These are phyloP conservation scores for Cucurbita moschata DNA, from an alignment of 306 rosid species.

Conservation along the genomic window DNA sequence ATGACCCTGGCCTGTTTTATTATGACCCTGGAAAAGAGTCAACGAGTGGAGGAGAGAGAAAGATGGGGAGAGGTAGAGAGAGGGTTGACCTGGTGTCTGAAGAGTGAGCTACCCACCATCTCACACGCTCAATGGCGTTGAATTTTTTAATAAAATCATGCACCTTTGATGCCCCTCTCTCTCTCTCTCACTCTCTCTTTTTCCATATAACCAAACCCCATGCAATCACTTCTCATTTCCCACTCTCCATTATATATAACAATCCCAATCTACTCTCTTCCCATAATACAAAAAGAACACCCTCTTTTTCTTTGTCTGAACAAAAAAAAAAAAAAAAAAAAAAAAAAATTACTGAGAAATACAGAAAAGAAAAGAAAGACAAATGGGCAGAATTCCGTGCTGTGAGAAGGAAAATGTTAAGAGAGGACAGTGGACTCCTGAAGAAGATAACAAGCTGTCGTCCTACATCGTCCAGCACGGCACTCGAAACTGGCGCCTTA, in stretches of 20 bases:
- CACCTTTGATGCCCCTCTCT: conserved; percentile 59
- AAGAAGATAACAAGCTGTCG: conserved; percentile 81
- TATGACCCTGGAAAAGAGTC: not conserved
- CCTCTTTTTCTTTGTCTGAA: conserved; percentile 2
- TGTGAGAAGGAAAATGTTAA: conserved; percentile 75
- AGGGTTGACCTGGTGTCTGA: conserved; percentile 85
- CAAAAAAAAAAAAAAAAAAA: not conserved
- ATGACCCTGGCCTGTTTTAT: no score
- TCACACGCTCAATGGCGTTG: conserved; percentile 97
- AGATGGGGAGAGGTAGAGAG: conserved; percentile 17
- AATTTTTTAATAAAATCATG: conserved; percentile 87
- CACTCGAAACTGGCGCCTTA: conserved; percentile 51
- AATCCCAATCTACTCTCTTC: conserved; percentile 8
- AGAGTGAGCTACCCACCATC: conserved; percentile 92
- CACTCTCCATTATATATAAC: conserved; percentile 44
- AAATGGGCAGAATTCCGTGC: conserved; percentile 89
- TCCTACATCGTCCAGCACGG: conserved; percentile 61
- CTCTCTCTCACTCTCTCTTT: not conserved
- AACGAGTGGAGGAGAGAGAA: conserved; percentile 25
- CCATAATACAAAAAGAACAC: not conserved
- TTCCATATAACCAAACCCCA: conserved; percentile 16
- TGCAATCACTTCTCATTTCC: conserved; percentile 14
- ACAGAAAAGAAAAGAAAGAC: not conserved
- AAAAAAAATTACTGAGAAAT: not conserved
- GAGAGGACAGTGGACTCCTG: conserved; percentile 92